Conservation (phyloP, 2,329 filamentous ascomycete genomes). For the Talaromyces sp. region DNA sequence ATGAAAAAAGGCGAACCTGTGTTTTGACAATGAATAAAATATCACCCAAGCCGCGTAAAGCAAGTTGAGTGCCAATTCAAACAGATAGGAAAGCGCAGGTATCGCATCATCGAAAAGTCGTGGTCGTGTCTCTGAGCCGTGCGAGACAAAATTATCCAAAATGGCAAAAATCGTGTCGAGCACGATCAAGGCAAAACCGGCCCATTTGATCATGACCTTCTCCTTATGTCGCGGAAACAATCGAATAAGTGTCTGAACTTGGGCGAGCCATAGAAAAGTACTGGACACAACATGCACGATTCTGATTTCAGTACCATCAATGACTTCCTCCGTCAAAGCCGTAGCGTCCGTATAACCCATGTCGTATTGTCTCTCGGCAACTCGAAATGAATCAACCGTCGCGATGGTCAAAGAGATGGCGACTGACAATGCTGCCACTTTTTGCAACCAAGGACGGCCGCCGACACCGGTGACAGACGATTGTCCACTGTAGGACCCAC, state of each 20-base stretch:
- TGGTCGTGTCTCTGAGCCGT: constrained; percentile 52
- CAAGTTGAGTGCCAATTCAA: constrained; percentile 79
- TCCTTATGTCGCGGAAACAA: constrained; percentile 95
- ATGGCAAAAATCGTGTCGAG: constrained; percentile 88
- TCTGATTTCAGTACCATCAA: constrained; percentile 80
- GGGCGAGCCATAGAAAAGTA: constrained; percentile 94
- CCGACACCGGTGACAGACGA: constrained; percentile 77
- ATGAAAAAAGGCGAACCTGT: constrained; percentile 86
- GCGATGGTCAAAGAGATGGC: constrained; percentile 88
- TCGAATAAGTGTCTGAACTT: constrained; percentile 93
- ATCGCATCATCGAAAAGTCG: constrained; percentile 83
- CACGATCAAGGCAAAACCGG: constrained; percentile 87
- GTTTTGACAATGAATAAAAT: constrained; percentile 89
- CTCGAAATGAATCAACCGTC: constrained; percentile 82
- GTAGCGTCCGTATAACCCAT: constrained; percentile 75
- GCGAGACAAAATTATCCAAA: constrained; percentile 76
- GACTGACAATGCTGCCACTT: constrained; percentile 61
- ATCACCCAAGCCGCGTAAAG: constrained; percentile 92
- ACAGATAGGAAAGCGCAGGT: constrained; percentile 85
- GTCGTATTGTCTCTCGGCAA: constrained; percentile 77
- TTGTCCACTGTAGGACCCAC: constrained; percentile 64
- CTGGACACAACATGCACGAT: constrained; percentile 90
- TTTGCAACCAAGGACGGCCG: constrained; percentile 89
- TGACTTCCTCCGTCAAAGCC: constrained; percentile 71
- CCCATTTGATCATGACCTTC: constrained; percentile 98